Conservation (phyloP, 805 yeast genomes). For the Metschnikowia corniflorae region DNA sequence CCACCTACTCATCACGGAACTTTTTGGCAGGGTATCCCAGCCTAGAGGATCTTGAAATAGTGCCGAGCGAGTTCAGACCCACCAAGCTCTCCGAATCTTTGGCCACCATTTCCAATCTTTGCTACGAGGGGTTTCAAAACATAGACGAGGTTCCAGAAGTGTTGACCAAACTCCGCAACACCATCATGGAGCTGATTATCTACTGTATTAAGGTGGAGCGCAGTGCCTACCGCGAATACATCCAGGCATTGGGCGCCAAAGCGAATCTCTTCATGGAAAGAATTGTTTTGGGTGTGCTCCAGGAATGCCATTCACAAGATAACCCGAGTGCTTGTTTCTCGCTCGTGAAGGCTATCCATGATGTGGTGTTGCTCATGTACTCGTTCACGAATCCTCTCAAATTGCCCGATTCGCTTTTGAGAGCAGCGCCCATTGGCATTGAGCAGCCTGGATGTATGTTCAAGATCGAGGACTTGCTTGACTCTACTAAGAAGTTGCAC, state of each 20-base stretch:
- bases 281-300: constrained; percentile 11
- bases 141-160: constrained; percentile 9
- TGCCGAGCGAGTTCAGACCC: constrained; percentile 7
- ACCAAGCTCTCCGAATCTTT: constrained; percentile 11
- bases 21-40: constrained; percentile 11
- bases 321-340: constrained; percentile 10
- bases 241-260: constrained; percentile 11
- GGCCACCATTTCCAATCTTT: constrained; percentile 13
- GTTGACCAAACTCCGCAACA: constrained; percentile 9
- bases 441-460: constrained; percentile 4
- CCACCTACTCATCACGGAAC: constrained; percentile 4
- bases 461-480: constrained; percentile 6
- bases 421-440: neutral
- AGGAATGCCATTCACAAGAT: constrained; percentile 7
- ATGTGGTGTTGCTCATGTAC: constrained; percentile 11
- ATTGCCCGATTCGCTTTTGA: constrained; percentile 9
- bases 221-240: constrained; percentile 12
- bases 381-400: constrained; percentile 16
- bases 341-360: constrained; percentile 12
- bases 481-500: constrained; percentile 7
- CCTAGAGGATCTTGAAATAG: constrained; percentile 10
- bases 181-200: constrained; percentile 13
- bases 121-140: constrained; percentile 12
- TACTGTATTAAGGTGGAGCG: constrained; percentile 14
- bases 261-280: constrained; percentile 11